Evolutionary conservation across 371 early-diverging fungal species (phyloP), one percentile per base, ranked within the genome.

Genomic region (Mortierella sp.): DNA sequence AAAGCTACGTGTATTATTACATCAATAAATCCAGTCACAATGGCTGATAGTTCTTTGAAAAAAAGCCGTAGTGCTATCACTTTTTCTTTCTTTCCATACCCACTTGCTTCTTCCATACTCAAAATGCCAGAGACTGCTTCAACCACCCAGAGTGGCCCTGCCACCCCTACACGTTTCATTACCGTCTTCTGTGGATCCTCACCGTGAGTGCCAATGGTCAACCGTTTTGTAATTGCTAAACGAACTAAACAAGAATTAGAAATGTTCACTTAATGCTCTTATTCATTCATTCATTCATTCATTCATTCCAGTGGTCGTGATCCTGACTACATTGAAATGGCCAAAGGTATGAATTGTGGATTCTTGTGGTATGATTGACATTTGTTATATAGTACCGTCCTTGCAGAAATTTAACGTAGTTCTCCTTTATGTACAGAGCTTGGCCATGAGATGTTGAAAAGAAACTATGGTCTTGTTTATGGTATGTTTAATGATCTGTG

Each of bases 151-250:
- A 26, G 35, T 5, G 22, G 45, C 8, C 26, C 64, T 40, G 40
- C 58, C 49, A 75, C 64, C 40, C 83, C 86, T 9, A 86, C 88
- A 20, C 85, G 87, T 57, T 86, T 84, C 68, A 84, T 94, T 18
- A 94, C 94, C 70, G 95, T 96, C 11, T 96, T 93, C 78, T 96
- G 96, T 78, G 96, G 92, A 18, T 88, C 93, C 2, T 68, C 75
- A 22, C 84, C 83, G 77, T 84, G 70, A 64, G 83, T 80, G 14
- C 71, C 68, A 63, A 74, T 80, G 2, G 74, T 83, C n/a, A 32
- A 24, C 12, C 14, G 35, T n/a, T 51, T 51, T n/a, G 18, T 51
- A 14, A n/a, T n/a, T 51, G 18, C n/a, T n/a, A 9, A n/a, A 51
- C n/a, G 18, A n/a, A 4, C 6, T 9, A n/a, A 51, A 51, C 43